Evolutionary conservation across 805 yeast species (phyloP), one percentile per base, ranked within the genome.

Genomic region (Saccharomycopsis lassenensis): DNA sequence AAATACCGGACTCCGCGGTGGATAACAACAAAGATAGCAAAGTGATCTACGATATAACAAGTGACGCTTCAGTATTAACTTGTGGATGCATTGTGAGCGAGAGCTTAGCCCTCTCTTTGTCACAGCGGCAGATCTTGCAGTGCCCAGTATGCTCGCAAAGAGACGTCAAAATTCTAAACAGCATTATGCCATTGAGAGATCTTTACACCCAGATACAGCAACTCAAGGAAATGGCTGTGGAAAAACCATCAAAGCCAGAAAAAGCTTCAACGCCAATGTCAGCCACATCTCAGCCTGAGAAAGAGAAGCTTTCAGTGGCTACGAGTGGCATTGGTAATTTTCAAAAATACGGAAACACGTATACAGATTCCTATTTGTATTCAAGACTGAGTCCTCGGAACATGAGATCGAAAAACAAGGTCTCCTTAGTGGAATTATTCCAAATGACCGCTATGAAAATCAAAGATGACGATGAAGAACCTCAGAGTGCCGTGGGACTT

Each of bases 71-170:
- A 12, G 28, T 40, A 21, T 29, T 43, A 15, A 31, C 38, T 5
- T 43, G 46, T 32, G 46, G 46, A 3, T 43, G 46, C 24, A 25
- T 43, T 15, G 23, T 43, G 11, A 37, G 42, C 4, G 44, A 40
- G 17, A 19, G 14, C 5, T 24, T 41, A 8, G 42, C 42, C 6
- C n/a, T 35, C 14, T 17, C 18, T n/a, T 7, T 24, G 4, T 21
- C 24, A 4, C 29, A 15, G 6, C 11, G 10, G 10, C 29, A 24
- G 12, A 12, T 14, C 17, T 22, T 12, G 6, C 22, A 11, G 16
- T 43, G 44, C 17, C 39, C 44, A 2, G 22, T 37, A 4, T 43
- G 44, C 20, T 28, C 28, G 8, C 24, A 29, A 7, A 11, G 16
- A 4, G 22, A 33, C 5, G 23, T 22, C 4, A 29, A 14, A 22